Percentiles rank a stretch among this genome's conserved stretches.
phyloP scores from a whole-genome alignment of 768 basidiomycete species.

The Russula sp. region DNA sequence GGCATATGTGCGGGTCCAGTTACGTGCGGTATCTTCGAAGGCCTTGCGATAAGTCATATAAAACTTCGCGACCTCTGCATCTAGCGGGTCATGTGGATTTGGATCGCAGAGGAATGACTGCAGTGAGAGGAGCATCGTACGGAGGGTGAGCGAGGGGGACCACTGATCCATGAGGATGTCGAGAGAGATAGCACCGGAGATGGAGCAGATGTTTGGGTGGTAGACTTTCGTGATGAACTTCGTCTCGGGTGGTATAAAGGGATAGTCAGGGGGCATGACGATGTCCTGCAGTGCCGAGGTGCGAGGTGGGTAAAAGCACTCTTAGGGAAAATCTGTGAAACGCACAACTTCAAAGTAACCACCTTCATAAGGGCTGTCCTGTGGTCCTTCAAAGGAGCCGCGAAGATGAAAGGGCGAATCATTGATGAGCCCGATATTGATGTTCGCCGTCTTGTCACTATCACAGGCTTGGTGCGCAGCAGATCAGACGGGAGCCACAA shows the following conservation, averaged over 20 bases:
- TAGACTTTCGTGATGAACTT: conserved; percentile 96
- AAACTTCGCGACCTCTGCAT: conserved; percentile 95
- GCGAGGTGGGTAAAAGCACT: not conserved
- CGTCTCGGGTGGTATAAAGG: conserved; percentile 93
- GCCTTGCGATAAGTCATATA: conserved; percentile 79
- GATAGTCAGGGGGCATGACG: conserved; percentile 82
- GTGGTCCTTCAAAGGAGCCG: conserved; percentile 86
- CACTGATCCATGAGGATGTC: conserved; percentile 83
- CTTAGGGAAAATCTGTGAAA: conserved; percentile 6
- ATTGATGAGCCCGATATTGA: conserved; percentile 79
- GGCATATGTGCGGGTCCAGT: conserved; percentile 92
- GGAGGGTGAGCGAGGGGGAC: conserved; percentile 90
- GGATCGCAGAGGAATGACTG: conserved; percentile 90
- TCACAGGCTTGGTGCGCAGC: conserved; percentile 64
- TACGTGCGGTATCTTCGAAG: conserved; percentile 88
- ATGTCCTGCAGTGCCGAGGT: conserved; percentile 56
- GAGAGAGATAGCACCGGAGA: conserved; percentile 89
- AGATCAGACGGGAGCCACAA: not conserved
- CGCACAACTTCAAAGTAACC: conserved; percentile 87
- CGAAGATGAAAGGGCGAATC: conserved; percentile 86
- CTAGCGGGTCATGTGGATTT: conserved; percentile 92
- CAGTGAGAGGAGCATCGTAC: conserved; percentile 88
- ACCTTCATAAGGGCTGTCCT: conserved; percentile 88
- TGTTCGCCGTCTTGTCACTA: conserved; percentile 83
- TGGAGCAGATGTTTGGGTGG: conserved; percentile 92